Base-by-base conservation (phyloP, 2,329 filamentous ascomycete species). In the Phyllosticta citrichinensis region DNA sequence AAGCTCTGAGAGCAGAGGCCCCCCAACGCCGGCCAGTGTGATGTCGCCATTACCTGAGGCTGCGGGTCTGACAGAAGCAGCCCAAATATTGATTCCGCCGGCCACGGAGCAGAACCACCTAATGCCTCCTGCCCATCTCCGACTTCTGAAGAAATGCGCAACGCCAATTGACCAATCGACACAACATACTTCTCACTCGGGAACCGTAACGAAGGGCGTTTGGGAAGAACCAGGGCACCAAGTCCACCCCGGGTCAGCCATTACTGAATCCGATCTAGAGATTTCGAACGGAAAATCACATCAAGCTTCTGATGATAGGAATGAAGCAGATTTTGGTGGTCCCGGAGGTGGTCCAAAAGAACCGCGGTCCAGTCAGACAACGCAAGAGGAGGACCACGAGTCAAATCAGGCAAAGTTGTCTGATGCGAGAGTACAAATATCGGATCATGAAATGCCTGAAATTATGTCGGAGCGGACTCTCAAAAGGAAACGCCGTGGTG, bases 281-380 rank as follows among this genome's bases (percentile, higher is more conserved):
- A 47, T 5, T 47, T 47, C 14, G 40, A 47, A n/a, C 14, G 40
- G n/a, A n/a, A 47, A 12, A 5, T 2, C 2, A n/a, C 40, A 6
- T n/a, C 40, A 47, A 14, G n/a, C 17, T 47, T n/a, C 40, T 47
- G 14, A n/a, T 8, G 8, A n/a, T 19, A 19, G 40, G 14, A 47
- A 8, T 8, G 17, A 47, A 6, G 40, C 3, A n/a, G 40, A 4
- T n/a, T 2, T 47, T n/a, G 40, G 14, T 40, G 11, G 17, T n/a
- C 8, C 3, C n/a, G 40, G n/a, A 8, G 5, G n/a, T 8, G 40
- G 40, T 14, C 8, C 17, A 5, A 47, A 8, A 24, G 52, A 53
- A 53, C 20, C 24, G 20, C 19, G 67, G 14, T 79, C 77, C 1
- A 79, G 76, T 60, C 77, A 79, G 64, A 78, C 74, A 2, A 80